Base-by-base conservation (phyloP, 176 grass and related monocot genomes). In the Ampelocalamus luodianensis region DNA sequence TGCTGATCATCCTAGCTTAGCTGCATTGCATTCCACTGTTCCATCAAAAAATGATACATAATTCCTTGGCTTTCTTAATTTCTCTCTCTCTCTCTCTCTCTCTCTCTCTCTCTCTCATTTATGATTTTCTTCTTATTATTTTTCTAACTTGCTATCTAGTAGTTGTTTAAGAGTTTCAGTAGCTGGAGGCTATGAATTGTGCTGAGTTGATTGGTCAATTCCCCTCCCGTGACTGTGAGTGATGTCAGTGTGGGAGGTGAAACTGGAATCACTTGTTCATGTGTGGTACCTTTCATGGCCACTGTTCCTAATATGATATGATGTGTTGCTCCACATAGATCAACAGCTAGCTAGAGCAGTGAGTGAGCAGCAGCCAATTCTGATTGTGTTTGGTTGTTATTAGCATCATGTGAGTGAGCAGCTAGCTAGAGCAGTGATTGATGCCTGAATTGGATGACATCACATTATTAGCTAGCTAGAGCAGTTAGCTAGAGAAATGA, bases 21-120 rank as follows among this genome's bases (percentile, higher is more conserved):
- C 67, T 37, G 74, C 86, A 77, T 88, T 70, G 18, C 86, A 70
- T 70, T 60, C 65, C 58, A 56, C 74, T 83, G 55, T 79, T 88
- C 44, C 80, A 88, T 79, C 73, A 45, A 5, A 37, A 54, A 82
- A 60, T 76, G 79, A 82, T 87, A 71, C 46, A 48, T 74, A 66
- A 71, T 39, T 13, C 46, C 77, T 68, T 80, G 32, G 5, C 29
- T 76, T 70, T 46, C 73, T 32, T 70, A 15, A 34, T 71, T 18
- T 54, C 37, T 20, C 24, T 55, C 38, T 74, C 48, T n/a, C n/a
- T n/a, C n/a, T n/a, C n/a, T n/a, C n/a, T n/a, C n/a, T n/a, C n/a
- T n/a, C n/a, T n/a, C n/a, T n/a, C n/a, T n/a, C n/a, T n/a, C n/a
- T n/a, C n/a, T n/a, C n/a, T n/a, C n/a, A 3, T n/a, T 65, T 53